Conservation (phyloP, 2,329 filamentous ascomycete genomes). For the Penicillium verrucosum region DNA sequence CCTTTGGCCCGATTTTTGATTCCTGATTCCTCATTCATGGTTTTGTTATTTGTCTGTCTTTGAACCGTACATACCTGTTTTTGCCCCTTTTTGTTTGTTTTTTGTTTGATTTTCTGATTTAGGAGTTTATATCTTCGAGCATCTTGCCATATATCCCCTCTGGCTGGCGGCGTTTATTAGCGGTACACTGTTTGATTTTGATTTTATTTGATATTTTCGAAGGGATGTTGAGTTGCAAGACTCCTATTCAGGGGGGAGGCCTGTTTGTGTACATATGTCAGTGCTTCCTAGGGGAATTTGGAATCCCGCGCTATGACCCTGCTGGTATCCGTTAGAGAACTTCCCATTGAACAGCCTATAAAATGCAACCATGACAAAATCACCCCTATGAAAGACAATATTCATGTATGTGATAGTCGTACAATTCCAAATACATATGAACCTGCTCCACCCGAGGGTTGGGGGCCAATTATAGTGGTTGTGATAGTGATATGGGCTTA, state of each 20-base stretch:
- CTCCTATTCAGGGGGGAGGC: neutral
- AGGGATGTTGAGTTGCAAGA: neutral
- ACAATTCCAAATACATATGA: slow-evolving; percentile 4
- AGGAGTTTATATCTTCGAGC: neutral
- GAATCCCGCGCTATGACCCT: slow-evolving; percentile 6
- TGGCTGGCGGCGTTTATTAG: neutral
- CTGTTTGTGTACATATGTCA: slow-evolving; percentile 4
- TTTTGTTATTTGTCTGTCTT: slow-evolving; percentile 2
- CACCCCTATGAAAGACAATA: neutral
- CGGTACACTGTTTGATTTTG: neutral
- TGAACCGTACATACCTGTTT: neutral
- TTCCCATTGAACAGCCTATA: neutral
- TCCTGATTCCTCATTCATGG: slow-evolving; percentile 39
- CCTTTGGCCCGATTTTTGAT: slow-evolving; percentile 74
- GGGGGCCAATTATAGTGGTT: neutral
- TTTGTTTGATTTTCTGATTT: neutral
- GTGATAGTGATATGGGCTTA: neutral
- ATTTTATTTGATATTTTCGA: neutral
- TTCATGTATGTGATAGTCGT: neutral
- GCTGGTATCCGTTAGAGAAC: neutral
- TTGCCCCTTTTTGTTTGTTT: neutral
- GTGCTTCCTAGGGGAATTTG: neutral
- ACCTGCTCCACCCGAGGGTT: neutral
- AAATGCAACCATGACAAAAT: neutral
- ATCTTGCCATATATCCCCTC: neutral